Percentiles rank a stretch among this genome's conserved stretches.
Evolutionary conservation across 2,329 filamentous ascomycete species (phyloP).

Genomic region (Botrytis pseudocinerea): DNA sequence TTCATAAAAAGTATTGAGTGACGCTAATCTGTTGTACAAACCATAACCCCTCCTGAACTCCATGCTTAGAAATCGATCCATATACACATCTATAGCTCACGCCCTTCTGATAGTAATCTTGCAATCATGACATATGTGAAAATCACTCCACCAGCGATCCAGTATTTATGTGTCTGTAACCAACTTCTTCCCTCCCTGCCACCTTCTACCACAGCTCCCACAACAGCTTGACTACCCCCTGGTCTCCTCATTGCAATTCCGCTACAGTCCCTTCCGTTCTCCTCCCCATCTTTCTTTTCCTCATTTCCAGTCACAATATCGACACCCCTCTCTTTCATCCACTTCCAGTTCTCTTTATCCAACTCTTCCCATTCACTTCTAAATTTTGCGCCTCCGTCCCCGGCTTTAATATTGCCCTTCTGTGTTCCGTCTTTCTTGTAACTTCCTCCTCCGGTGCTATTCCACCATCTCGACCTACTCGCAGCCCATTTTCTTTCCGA

Average conservation of each 20-base stretch:
- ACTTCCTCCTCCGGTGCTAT: constrained; percentile 75
- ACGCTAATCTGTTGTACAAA: constrained; percentile 12
- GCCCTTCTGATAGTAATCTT: constrained; percentile 56
- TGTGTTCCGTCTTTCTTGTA: constrained; percentile 44
- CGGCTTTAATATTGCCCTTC: constrained; percentile 82
- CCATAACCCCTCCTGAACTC: constrained; percentile 17
- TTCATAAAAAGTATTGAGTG: background rate
- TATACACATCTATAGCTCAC: constrained; percentile 7
- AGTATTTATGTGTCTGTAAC: constrained; percentile 76
- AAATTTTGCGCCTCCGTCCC: constrained; percentile 92
- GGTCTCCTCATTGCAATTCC: constrained; percentile 64
- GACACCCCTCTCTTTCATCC: constrained; percentile 82
- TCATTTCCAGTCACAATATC: constrained; percentile 73
- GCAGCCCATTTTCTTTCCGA: constrained; percentile 78
- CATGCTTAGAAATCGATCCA: constrained; percentile 1
- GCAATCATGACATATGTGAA: constrained; percentile 84
- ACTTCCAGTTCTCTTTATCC: constrained; percentile 86
- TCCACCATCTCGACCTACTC: constrained; percentile 87
- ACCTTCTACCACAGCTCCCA: constrained; percentile 74
- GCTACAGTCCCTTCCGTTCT: constrained; percentile 56
- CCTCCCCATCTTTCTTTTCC: constrained; percentile 49
- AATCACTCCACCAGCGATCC: constrained; percentile 67
- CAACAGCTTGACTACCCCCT: constrained; percentile 53
- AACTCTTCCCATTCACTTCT: constrained; percentile 84
- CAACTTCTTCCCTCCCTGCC: constrained; percentile 78